These are phyloP conservation scores for Aspergillus sojae DNA, from an alignment of 2,329 filamentous ascomycete species.

Conservation along the genomic window DNA sequence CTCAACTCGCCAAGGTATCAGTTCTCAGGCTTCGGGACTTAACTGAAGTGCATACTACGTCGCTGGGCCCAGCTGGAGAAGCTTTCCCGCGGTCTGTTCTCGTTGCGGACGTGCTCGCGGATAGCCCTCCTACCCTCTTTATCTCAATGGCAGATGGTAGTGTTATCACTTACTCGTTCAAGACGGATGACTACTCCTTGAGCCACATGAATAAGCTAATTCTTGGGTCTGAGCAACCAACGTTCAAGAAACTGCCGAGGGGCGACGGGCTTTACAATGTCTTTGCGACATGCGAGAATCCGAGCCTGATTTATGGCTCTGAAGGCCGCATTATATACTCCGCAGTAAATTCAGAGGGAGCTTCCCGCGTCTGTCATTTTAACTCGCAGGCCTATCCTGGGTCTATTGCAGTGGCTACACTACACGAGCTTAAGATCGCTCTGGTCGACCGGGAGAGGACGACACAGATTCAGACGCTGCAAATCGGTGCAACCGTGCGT, in stretches of 20 bases:
- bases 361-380: conserved; percentile 79
- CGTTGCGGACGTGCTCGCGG: conserved; percentile 72
- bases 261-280: conserved; percentile 71
- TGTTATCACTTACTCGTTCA: conserved; percentile 79
- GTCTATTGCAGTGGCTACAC: conserved; percentile 79
- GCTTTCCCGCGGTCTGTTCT: conserved; percentile 82
- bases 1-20: conserved; percentile 78
- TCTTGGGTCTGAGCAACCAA: conserved; percentile 81
- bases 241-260: conserved; percentile 75
- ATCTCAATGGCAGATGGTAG: conserved; percentile 91
- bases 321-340: conserved; percentile 90
- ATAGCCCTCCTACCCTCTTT: conserved; percentile 75
- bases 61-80: conserved; percentile 65
- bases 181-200: conserved; percentile 62
- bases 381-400: conserved; percentile 78
- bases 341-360: conserved; percentile 86
- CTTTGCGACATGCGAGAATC: conserved; percentile 91
- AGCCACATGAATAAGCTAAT: conserved; percentile 78
- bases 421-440: conserved; percentile 75
- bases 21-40: conserved; percentile 71
- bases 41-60: conserved; percentile 65
- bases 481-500: conserved; percentile 79
- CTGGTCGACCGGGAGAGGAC: conserved; percentile 80
- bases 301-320: conserved; percentile 86
- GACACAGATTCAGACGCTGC: conserved; percentile 82